phyloP scores from a whole-genome alignment of 495 filamentous ascomycete species.

The Talaromyces nanjingensis region DNA sequence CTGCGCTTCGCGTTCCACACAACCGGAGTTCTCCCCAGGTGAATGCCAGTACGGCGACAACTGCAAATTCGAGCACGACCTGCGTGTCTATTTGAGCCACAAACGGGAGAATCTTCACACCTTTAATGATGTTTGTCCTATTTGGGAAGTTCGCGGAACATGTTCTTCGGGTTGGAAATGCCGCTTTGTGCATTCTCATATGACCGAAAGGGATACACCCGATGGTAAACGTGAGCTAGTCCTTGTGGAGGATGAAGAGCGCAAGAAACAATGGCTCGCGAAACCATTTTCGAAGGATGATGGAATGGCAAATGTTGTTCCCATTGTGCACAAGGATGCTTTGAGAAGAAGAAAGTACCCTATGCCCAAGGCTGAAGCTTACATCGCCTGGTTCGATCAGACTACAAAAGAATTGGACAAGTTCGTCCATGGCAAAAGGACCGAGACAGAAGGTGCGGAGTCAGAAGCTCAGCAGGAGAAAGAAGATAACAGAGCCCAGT shows the following conservation, averaged over 20 bases:
- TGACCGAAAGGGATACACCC: slow-evolving; percentile 60
- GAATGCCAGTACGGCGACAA: slow-evolving; percentile 68
- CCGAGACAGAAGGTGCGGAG: slow-evolving; percentile 25
- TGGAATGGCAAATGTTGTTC: slow-evolving; percentile 69
- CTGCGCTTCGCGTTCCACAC: slow-evolving; percentile 60
- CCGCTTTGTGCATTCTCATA: slow-evolving; percentile 77
- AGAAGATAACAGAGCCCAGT: slow-evolving; percentile 70
- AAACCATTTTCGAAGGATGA: slow-evolving; percentile 38
- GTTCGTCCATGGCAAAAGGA: slow-evolving; percentile 23
- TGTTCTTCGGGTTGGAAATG: slow-evolving; percentile 89
- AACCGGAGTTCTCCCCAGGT: slow-evolving; percentile 66
- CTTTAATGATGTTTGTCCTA: slow-evolving; percentile 68
- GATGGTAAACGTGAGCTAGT: slow-evolving; percentile 80
- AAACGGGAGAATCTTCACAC: slow-evolving; percentile 72
- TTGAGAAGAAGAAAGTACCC: slow-evolving; percentile 59
- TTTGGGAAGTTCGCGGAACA: slow-evolving; percentile 66
- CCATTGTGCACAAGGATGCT: slow-evolving; percentile 56
- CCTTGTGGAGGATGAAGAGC: slow-evolving; percentile 51
- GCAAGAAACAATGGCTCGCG: slow-evolving; percentile 32
- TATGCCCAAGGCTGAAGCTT: slow-evolving; percentile 66
- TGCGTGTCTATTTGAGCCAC: slow-evolving; percentile 76
- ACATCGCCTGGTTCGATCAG: slow-evolving; percentile 65
- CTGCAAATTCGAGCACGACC: slow-evolving; percentile 73
- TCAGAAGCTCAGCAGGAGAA: slow-evolving; percentile 18
- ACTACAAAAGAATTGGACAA: slow-evolving; percentile 50